These are phyloP conservation scores for Amylostereum chailletii DNA, from an alignment of 1,284 basidiomycete species.

Conservation along the genomic window DNA sequence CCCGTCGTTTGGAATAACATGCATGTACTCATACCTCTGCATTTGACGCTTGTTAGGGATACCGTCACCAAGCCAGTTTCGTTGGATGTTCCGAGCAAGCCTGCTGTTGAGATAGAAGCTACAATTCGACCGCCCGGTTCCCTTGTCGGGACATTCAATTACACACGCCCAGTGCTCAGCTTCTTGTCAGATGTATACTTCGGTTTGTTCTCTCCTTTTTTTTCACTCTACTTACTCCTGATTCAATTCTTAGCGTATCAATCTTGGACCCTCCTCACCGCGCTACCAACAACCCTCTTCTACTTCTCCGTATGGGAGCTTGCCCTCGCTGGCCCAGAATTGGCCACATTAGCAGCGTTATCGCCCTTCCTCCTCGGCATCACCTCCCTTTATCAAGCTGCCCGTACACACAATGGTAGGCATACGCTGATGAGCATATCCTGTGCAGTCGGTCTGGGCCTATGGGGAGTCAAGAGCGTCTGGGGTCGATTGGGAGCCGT, in stretches of 20 bases:
- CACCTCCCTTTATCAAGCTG: slow-evolving; percentile 33
- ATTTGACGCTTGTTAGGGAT: too few relatives aligned
- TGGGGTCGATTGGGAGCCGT: neutral
- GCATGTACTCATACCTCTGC: too few relatives aligned
- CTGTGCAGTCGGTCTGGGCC: slow-evolving; percentile 16
- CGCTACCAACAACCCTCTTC: slow-evolving; percentile 78
- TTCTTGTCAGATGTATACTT: slow-evolving; percentile 19
- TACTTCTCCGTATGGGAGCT: slow-evolving; percentile 92
- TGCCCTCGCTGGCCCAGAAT: slow-evolving; percentile 70
- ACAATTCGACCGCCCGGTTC: too few relatives aligned
- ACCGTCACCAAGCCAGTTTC: too few relatives aligned
- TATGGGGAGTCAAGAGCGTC: neutral
- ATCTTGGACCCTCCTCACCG: slow-evolving; percentile 85
- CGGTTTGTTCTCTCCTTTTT: slow-evolving; percentile 13
- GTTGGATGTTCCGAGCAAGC: too few relatives aligned
- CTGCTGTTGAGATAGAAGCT: too few relatives aligned
- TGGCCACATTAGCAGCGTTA: slow-evolving; percentile 59
- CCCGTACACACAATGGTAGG: slow-evolving; percentile 37
- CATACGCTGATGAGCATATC: slow-evolving; percentile 47
- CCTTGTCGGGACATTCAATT: too few relatives aligned
- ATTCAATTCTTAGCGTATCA: slow-evolving; percentile 55
- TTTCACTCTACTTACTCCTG: slow-evolving; percentile 1
- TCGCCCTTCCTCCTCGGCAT: slow-evolving; percentile 57
- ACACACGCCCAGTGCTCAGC: slow-evolving; percentile 4
- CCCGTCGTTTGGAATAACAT: slow-evolving; percentile 28